Base-by-base conservation (phyloP, 2,329 filamentous ascomycete species). In the Aspergillus versicolor region DNA sequence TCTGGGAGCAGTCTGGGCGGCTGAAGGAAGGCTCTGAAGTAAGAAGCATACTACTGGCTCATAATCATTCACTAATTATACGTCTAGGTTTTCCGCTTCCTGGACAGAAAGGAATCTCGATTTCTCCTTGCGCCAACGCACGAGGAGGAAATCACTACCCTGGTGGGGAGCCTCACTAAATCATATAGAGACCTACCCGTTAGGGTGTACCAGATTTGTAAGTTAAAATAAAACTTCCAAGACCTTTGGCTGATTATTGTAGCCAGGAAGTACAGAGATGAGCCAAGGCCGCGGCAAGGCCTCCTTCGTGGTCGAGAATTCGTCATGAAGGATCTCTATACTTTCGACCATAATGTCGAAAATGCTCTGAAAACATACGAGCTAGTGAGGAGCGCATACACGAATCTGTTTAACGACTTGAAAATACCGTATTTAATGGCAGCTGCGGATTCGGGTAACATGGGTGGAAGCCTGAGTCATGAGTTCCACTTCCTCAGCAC, bases 261-360 rank as follows among this genome's bases (percentile, higher is more conserved):
- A 91, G 88, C 91, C 30, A 85, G 93, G 46, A 99, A 99, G 74
- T 99, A 97, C 69, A 86, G 94, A 48, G 94, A 99, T 76, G 94
- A 99, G 75, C 84, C 88, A 56, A 84, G 94, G 24, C 94, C 94
- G 19, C 85, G 94, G 32, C 90, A 96, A 65, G 94, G 94, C 12
- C 80, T 99, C 2, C 79, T 99, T 8, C 87, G 94, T 9, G 89
- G 91, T 1, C 87, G 92, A 60, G 94, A 99, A 69, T 99, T 99
- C 67, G 77, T 91, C 65, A 99, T 99, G 94, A 99, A 99, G 74
- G 94, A 99, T 73, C 82, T 99, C 1, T 99, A 99, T 72, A 97
- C 92, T 0, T 99, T 99, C 69, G 94, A 99, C 69, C 77, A 82
- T 37, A 88, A 82, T 4, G 71, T 80, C 0, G 76, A 83, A 24